Percentiles rank a stretch among this genome's conserved stretches.
These are phyloP conservation scores for Boletus rex-veris DNA, from an alignment of 768 basidiomycete genomes.

Conservation along the genomic window DNA sequence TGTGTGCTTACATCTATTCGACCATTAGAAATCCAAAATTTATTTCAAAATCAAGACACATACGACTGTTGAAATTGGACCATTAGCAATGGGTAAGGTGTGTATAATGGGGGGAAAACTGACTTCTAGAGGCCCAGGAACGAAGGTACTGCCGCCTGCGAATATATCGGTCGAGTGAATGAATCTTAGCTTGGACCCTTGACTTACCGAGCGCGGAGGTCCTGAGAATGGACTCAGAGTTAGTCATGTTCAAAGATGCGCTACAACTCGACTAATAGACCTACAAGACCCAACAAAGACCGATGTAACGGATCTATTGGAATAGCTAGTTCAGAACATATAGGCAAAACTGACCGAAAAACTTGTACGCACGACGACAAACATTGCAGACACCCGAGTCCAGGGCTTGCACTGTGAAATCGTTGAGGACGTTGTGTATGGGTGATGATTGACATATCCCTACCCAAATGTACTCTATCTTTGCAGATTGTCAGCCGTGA, in stretches of 20 bases:
- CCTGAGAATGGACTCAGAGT: neutral
- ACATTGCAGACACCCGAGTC: neutral
- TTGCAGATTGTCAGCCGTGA: neutral
- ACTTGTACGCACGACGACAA: neutral
- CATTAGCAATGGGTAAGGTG: neutral
- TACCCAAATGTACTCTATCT: neutral
- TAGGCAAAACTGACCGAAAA: neutral
- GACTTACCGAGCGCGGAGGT: neutral
- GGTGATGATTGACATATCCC: neutral
- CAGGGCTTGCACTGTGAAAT: neutral
- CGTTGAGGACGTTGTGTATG: neutral
- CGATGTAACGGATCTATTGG: neutral
- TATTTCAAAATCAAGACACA: neutral
- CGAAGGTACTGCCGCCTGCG: neutral
- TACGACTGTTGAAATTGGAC: neutral
- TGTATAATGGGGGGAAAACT: neutral
- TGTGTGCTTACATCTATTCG: neutral
- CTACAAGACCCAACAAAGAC: neutral
- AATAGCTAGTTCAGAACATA: neutral
- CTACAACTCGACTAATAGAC: neutral
- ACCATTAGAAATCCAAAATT: neutral
- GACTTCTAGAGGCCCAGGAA: neutral
- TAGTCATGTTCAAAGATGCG: neutral
- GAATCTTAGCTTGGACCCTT: neutral
- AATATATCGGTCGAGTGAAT: neutral